Base-by-base conservation (phyloP, 2,329 filamentous ascomycete species). In the Coniochaeta pulveracea region DNA sequence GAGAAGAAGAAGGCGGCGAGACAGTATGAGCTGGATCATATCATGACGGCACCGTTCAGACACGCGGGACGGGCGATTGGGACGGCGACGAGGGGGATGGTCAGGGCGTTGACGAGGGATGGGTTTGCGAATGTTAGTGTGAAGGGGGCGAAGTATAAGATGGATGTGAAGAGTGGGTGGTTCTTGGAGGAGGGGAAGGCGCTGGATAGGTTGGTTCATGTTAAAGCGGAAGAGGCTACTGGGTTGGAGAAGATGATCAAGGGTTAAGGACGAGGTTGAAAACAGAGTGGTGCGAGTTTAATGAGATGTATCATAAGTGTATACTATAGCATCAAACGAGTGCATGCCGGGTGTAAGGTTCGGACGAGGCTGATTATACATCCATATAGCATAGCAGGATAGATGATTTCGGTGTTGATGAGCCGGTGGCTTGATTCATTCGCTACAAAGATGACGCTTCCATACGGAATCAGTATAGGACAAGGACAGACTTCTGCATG, bases 11-110 rank as follows among this genome's bases (percentile, higher is more conserved):
- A 56, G 37, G 55, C 54, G 34, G 52, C 56, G 38, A 56, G 56
- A 36, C 60, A 71, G 47, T 68, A 71, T 40, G 64, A 74, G 50
- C 61, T 63, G 54, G 56, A 63, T 34, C 67, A 75, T 45, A 48
- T 75, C 23, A 55, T 77, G 55, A 74, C 69, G 8, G 59, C 64
- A 47, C 72, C 72, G 12, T 73, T 78, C 42, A 59, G 72, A 14
- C 62, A 70, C 41, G 49, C 63, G 2, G 55, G 53, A 12, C 56
- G 58, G 39, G 65, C 54, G 0, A 44, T 66, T 3, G 47, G 47
- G 15, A 51, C 48, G 6, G 47, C 69, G 34, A 68, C 66, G 40
- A 36, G 44, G 5, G 64, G 62, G 6, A 52, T 72, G 15, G 58
- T 56, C 37, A 58, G 69, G 30, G 63, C 69, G 2, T 61, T 74